These are phyloP conservation scores for Agrostemma githago DNA, from an alignment of 148 eudicot genomes.

Conservation along the genomic window DNA sequence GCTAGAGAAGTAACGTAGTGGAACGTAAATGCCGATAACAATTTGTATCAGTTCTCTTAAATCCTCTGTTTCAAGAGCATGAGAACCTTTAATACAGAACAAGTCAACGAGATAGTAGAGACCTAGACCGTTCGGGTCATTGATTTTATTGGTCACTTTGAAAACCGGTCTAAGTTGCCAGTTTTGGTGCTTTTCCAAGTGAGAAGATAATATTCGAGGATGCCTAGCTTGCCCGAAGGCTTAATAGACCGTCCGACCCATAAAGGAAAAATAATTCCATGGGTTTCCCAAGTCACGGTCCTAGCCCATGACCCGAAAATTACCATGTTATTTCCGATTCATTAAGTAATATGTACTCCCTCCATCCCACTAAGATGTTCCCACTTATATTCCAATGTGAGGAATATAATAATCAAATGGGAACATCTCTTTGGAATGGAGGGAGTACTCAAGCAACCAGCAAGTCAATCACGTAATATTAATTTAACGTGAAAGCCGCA, in stretches of 20 bases:
- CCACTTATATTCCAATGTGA: no score
- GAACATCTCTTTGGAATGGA: no score
- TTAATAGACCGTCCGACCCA: slow-evolving; percentile 31
- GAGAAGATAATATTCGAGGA: slow-evolving; percentile 21
- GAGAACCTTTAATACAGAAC: slow-evolving; percentile 37
- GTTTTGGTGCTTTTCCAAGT: slow-evolving; percentile 13
- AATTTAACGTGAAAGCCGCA: no score
- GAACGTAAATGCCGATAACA: no score
- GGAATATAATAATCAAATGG: no score
- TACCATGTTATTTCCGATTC: no score
- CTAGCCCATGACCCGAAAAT: slow-evolving; percentile 25
- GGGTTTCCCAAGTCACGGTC: slow-evolving; percentile 41
- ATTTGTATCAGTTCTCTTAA: no score
- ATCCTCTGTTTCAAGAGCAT: slow-evolving; percentile 49
- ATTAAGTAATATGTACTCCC: no score
- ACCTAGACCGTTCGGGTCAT: slow-evolving; percentile 35
- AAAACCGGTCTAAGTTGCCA: slow-evolving; percentile 9
- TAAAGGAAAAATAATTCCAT: slow-evolving; percentile 33
- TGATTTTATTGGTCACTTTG: slow-evolving; percentile 43
- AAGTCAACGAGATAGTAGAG: slow-evolving; percentile 46
- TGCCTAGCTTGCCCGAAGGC: slow-evolving; percentile 37
- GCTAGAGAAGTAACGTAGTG: no score
- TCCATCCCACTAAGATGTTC: no score
- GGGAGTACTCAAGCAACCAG: no score
- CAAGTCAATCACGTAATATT: no score